These are phyloP conservation scores for Brassica juncea DNA, from an alignment of 345 rosid species.

Conservation along the genomic window DNA sequence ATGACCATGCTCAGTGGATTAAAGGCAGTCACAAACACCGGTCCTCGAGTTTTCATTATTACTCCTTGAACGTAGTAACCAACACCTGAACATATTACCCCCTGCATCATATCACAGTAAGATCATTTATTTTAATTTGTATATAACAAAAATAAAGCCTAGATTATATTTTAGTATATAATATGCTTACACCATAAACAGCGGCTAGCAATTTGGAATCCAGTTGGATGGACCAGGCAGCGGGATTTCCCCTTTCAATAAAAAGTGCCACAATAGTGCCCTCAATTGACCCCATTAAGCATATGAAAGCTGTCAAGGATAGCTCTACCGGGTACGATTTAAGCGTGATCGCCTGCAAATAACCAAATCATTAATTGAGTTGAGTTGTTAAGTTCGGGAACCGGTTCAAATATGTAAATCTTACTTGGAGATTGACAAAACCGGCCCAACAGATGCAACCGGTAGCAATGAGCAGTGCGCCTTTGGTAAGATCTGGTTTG, in stretches of 20 bases:
- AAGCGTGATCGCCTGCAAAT: constrained; percentile 61
- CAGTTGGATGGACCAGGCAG: constrained; percentile 59
- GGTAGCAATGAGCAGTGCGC: constrained; percentile 50
- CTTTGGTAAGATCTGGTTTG: constrained; percentile 56
- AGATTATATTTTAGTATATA: background rate
- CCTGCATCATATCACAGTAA: constrained; percentile 43
- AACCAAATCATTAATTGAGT: background rate
- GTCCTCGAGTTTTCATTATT: constrained; percentile 59
- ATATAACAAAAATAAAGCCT: background rate
- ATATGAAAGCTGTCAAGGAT: constrained; percentile 71
- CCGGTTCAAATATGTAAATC: background rate
- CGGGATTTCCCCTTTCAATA: constrained; percentile 49
- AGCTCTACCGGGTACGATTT: constrained; percentile 76
- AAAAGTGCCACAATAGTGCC: constrained; percentile 55
- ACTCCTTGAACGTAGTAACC: constrained; percentile 60
- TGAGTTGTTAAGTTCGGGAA: background rate
- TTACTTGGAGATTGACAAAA: constrained; percentile 70
- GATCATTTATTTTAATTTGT: background rate
- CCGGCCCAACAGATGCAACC: constrained; percentile 64
- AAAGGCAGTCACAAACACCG: constrained; percentile 71
- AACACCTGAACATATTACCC: constrained; percentile 56
- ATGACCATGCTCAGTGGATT: constrained; percentile 66
- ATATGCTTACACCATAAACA: constrained; percentile 63
- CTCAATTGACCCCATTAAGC: constrained; percentile 67
- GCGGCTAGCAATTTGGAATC: constrained; percentile 62